phyloP scores from a whole-genome alignment of 2,329 filamentous ascomycete genomes.

The Fusarium nygamai region DNA sequence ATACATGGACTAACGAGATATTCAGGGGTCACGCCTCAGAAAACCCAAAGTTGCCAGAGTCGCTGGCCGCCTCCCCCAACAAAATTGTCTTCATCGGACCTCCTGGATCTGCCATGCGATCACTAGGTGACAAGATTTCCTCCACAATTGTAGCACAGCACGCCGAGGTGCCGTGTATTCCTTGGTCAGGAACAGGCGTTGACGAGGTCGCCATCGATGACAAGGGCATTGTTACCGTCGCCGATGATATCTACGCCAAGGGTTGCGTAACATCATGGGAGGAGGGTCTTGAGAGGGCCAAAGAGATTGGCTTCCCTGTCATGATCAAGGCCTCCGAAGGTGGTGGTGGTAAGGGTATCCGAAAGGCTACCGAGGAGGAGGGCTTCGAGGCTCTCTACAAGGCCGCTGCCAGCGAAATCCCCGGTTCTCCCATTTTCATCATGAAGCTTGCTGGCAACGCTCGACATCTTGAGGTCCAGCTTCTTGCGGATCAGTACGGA shows the following conservation, averaged over 20 bases:
- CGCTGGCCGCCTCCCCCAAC: constrained; percentile 92
- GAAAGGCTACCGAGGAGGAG: constrained; percentile 88
- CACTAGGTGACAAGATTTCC: constrained; percentile 98
- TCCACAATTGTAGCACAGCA: constrained; percentile 99
- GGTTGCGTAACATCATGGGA: constrained; percentile 91
- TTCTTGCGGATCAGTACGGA: constrained; percentile 97
- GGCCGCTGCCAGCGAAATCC: constrained; percentile 95
- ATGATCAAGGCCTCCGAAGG: constrained; percentile 99
- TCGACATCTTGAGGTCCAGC: constrained; percentile 94
- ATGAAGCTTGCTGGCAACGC: constrained; percentile 99
- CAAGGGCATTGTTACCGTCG: constrained; percentile 90
- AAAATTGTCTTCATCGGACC: constrained; percentile 99
- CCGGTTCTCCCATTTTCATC: constrained; percentile 98
- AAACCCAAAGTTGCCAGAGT: constrained; percentile 97
- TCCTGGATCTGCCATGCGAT: constrained; percentile 97
- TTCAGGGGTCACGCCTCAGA: constrained; percentile 96
- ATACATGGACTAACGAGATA: constrained; percentile 13
- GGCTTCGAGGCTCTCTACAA: constrained; percentile 90
- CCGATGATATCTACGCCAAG: constrained; percentile 84
- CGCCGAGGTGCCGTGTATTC: constrained; percentile 94
- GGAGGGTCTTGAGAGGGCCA: constrained; percentile 87
- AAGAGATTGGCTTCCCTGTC: constrained; percentile 95
- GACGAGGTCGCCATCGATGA: constrained; percentile 81
- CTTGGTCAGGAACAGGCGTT: constrained; percentile 98
- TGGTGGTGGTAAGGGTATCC: constrained; percentile 98